Evolutionary conservation across 163 green algal species (phyloP), one percentile per base, ranked within the genome.

Genomic region (Scenedesmus sp.): DNA sequence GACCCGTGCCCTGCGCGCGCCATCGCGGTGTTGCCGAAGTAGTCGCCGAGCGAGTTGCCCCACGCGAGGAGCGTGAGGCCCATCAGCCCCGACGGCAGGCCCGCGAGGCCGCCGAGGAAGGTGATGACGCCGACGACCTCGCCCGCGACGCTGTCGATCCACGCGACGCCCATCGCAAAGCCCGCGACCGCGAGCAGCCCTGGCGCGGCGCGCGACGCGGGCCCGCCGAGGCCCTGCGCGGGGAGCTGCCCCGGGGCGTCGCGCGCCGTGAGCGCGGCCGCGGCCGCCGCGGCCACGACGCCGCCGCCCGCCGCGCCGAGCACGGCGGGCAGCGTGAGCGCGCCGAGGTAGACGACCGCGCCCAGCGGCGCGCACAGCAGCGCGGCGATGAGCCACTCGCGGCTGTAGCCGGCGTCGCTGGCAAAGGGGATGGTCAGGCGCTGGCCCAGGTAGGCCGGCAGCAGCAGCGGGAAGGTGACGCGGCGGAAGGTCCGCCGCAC

Each of bases 61-160:
- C 94, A 98, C 0, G 95, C 94, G 44, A 98, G 85, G 34, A 99
- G 85, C 10, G 95, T 99, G 18, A 97, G 79, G 15, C 93, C 95
- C 75, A 98, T 85, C 10, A 99, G 81, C 0, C 84, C 86, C 7
- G 86, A 64, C 15, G 89, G 86, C 6, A 97, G 53, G 20, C 80
- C 75, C 33, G 87, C 79, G 56, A 98, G 77, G 33, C 86, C 80
- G 7, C 88, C 91, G 7, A 95, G 78, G 36, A 93, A 92, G 3
- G 85, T 80, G 6, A 98, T 77, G 26, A 95, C 57, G 26, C 83
- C 89, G 13, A 97, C 91, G 5, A 94, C 86, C 79, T 94, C 85
- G 14, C 70, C 63, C 3, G 84, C 80, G n/a, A 87, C 33, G 5
- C 77, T 77, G 64, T 91, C 83, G 63, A 98, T 96, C 94, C 94